Conservation (phyloP, 371 early-diverging fungal species). For the Dichotomocladium elegans region DNA sequence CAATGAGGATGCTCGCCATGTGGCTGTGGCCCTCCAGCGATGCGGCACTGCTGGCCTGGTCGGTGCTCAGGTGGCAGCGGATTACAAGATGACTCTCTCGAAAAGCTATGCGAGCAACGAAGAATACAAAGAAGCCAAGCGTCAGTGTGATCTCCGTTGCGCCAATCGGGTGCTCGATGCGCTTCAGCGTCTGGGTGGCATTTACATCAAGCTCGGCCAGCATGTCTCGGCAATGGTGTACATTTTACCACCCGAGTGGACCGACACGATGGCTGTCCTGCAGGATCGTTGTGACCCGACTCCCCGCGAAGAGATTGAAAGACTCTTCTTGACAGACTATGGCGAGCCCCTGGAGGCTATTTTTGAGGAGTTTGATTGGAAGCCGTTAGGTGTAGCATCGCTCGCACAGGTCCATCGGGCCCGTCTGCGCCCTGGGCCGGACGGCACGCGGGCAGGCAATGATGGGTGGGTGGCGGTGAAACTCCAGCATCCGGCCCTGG, state of each 20-base stretch:
- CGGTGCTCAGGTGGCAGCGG: constrained; percentile 48
- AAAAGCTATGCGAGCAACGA: constrained; percentile 32
- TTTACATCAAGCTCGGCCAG: constrained; percentile 92
- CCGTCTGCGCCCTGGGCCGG: constrained; percentile 26
- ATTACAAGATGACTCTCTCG: constrained; percentile 62
- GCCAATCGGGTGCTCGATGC: constrained; percentile 60
- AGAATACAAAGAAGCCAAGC: constrained; percentile 33
- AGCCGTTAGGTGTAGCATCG: constrained; percentile 82
- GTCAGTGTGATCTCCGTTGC: constrained; percentile 38
- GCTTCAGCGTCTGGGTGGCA: constrained; percentile 71
- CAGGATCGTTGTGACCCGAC: constrained; percentile 86
- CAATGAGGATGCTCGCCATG: constrained; percentile 44
- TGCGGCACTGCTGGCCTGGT: constrained; percentile 42
- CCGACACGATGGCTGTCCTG: constrained; percentile 75
- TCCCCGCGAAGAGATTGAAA: constrained; percentile 48
- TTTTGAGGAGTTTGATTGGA: constrained; percentile 68
- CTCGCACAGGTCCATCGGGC: constrained; percentile 87
- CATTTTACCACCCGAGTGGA: constrained; percentile 88
- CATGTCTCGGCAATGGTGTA: constrained; percentile 85
- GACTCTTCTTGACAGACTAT: constrained; percentile 67
- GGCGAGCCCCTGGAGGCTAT: constrained; percentile 59
- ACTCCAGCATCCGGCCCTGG: constrained; percentile 84
- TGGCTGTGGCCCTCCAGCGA: constrained; percentile 38
- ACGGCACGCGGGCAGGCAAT: constrained; percentile 29
- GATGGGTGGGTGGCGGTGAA: constrained; percentile 83